A percentile compares a stretch with the other conserved stretches of the same genome.
Conservation (phyloP, 331 rosid genomes). For the Cydonia oblonga region DNA sequence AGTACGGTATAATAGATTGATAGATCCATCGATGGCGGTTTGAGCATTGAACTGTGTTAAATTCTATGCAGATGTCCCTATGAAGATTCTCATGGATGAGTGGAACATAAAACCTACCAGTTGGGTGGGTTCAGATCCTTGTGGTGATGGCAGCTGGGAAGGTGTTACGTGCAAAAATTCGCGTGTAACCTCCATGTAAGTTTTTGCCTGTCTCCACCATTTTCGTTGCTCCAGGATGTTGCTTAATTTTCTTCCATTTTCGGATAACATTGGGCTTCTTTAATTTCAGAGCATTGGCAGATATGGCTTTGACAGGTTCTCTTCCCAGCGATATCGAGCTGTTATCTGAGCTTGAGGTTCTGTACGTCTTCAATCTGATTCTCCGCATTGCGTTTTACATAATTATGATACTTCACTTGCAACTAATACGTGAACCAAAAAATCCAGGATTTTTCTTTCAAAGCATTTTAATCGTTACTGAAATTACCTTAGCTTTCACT, state of each 20-base stretch:
- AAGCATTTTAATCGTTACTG: background rate
- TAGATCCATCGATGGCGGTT: background rate
- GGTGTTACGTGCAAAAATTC: slow-evolving; percentile 38
- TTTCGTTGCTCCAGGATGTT: background rate
- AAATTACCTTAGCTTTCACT: background rate
- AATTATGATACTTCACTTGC: background rate
- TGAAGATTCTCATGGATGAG: slow-evolving; percentile 17
- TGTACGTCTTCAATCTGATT: slow-evolving; percentile 17
- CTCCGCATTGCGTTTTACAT: background rate
- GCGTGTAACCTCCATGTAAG: slow-evolving; percentile 36
- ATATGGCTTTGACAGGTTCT: slow-evolving; percentile 31
- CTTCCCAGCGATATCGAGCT: slow-evolving; percentile 33
- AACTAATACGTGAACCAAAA: background rate
- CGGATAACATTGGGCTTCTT: background rate
- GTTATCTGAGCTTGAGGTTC: slow-evolving; percentile 33
- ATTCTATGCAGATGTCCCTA: slow-evolving; percentile 22
- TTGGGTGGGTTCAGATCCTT: slow-evolving; percentile 49
- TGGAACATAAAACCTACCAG: slow-evolving; percentile 28
- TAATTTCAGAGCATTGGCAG: slow-evolving; percentile 28
- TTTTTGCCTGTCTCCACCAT: background rate
- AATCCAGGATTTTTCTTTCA: background rate
- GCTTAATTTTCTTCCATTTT: background rate
- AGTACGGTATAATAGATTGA: background rate
- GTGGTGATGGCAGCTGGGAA: slow-evolving; percentile 33
- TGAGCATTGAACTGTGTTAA: background rate